Evolutionary conservation across 1,284 basidiomycete species (phyloP).

Genomic region (Sporisorium sorghi): DNA sequence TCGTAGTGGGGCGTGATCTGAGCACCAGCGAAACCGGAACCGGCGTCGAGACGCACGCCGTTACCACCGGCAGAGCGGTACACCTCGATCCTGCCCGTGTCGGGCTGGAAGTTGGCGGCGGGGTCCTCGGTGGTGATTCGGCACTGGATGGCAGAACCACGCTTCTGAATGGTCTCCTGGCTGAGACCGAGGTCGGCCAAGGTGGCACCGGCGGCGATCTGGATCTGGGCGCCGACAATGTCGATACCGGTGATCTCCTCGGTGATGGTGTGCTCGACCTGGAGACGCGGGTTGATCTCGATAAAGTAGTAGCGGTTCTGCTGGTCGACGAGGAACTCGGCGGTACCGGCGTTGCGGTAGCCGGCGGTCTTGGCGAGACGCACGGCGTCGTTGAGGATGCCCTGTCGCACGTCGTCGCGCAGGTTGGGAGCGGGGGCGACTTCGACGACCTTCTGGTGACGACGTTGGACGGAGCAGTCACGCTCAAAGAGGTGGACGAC

Average conservation of each 20-base stretch:
- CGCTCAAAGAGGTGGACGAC: conserved; percentile 99
- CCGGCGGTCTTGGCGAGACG: conserved; percentile 97
- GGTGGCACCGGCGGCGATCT: conserved; percentile 94
- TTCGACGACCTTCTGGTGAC: conserved; percentile 99
- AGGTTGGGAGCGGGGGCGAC: conserved; percentile 96
- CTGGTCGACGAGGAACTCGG: conserved; percentile 95
- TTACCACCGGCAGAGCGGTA: conserved; percentile 99
- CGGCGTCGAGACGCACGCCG: conserved; percentile 95
- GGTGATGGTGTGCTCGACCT: conserved; percentile 96
- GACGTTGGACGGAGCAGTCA: conserved; percentile 98
- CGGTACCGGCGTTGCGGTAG: conserved; percentile 98
- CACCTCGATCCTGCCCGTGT: conserved; percentile 99
- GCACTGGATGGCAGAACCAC: conserved; percentile 98
- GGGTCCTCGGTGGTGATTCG: conserved; percentile 99
- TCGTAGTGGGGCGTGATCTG: conserved; percentile 99
- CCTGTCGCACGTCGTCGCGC: conserved; percentile 87
- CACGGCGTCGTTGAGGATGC: conserved; percentile 98
- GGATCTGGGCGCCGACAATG: conserved; percentile 95
- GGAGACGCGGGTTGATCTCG: conserved; percentile 98
- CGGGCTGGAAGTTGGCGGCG: conserved; percentile 90
- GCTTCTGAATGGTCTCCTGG: conserved; percentile 95
- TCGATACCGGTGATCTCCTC: conserved; percentile 99
- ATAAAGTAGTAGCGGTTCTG: conserved; percentile 97
- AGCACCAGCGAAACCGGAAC: conserved; percentile 97
- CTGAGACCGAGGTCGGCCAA: conserved; percentile 93